Conservation (phyloP, 2,329 filamentous ascomycete genomes). For the Monilinia aucupariae region DNA sequence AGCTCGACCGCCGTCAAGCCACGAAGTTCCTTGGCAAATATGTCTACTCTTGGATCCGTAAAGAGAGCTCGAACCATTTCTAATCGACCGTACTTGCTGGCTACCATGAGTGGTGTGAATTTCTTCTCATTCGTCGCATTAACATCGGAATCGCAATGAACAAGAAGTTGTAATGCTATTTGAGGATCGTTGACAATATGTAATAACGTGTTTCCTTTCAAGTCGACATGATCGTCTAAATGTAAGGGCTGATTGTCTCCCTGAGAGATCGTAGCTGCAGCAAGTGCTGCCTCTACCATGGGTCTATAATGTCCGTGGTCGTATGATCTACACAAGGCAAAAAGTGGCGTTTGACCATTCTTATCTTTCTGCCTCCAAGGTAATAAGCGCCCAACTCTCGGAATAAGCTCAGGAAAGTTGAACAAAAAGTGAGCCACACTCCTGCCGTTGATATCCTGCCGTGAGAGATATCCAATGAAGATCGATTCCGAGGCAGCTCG, state of each 20-base stretch:
- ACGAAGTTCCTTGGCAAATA: slow-evolving; percentile 75
- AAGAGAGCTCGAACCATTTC: slow-evolving; percentile 89
- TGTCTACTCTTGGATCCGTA: slow-evolving; percentile 78
- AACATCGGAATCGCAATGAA: slow-evolving; percentile 86
- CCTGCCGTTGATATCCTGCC: slow-evolving; percentile 78
- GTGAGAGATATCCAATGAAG: slow-evolving; percentile 62
- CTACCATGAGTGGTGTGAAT: slow-evolving; percentile 95
- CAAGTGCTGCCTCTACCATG: slow-evolving; percentile 81
- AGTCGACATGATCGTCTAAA: slow-evolving; percentile 86
- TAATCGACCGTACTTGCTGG: slow-evolving; percentile 93
- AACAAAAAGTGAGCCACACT: slow-evolving; percentile 96
- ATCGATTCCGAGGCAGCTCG: slow-evolving; percentile 49
- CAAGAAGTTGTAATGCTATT: slow-evolving; percentile 68
- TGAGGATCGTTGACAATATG: slow-evolving; percentile 87
- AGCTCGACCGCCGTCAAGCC: slow-evolving; percentile 92
- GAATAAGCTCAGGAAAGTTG: slow-evolving; percentile 76
- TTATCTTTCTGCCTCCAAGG: slow-evolving; percentile 90
- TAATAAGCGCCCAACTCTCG: slow-evolving; percentile 67
- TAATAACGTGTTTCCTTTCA: slow-evolving; percentile 89
- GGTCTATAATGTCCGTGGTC: slow-evolving; percentile 80
- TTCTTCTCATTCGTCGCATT: slow-evolving; percentile 93
- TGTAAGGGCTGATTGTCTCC: slow-evolving; percentile 75
- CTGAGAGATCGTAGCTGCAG: slow-evolving; percentile 68
- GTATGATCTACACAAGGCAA: slow-evolving; percentile 91
- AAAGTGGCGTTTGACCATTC: slow-evolving; percentile 95